A percentile compares a stretch with the other conserved stretches of the same genome.
phyloP scores from a whole-genome alignment of 2,329 filamentous ascomycete genomes.

The Cercospora nicotianae region DNA sequence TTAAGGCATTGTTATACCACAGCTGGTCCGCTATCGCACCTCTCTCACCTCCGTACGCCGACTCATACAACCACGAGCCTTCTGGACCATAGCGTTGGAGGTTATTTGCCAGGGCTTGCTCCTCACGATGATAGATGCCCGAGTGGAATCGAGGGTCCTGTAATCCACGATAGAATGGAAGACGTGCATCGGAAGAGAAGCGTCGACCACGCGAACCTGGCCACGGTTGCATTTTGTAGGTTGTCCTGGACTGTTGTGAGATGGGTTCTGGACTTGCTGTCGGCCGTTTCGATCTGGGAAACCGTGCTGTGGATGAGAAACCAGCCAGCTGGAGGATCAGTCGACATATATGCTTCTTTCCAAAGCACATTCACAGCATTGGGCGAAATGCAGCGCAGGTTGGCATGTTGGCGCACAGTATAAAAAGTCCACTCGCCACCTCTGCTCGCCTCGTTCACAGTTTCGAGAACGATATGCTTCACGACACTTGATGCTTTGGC shows the following conservation, averaged over 20 bases:
- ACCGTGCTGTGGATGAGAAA: neutral
- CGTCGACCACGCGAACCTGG: neutral
- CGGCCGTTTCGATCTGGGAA: neutral
- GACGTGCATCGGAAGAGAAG: neutral
- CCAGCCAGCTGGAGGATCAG: neutral
- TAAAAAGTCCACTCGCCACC: neutral
- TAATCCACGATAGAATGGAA: neutral
- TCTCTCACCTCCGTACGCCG: neutral
- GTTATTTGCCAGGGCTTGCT: neutral
- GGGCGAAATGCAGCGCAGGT: neutral
- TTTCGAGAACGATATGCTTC: neutral
- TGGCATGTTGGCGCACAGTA: neutral
- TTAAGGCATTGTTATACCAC: neutral
- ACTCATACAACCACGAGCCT: neutral
- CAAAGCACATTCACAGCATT: neutral
- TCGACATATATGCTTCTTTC: neutral
- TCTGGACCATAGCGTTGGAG: neutral
- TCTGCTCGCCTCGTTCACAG: neutral
- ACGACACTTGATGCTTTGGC: neutral
- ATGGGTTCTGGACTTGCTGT: neutral
- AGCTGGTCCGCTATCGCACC: neutral
- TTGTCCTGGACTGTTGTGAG: neutral
- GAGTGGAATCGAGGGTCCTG: neutral
- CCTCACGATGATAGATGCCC: constrained; percentile 3
- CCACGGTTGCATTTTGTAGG: neutral